Base-by-base conservation (phyloP, 768 basidiomycete genomes). In the Mycena indigotica region DNA sequence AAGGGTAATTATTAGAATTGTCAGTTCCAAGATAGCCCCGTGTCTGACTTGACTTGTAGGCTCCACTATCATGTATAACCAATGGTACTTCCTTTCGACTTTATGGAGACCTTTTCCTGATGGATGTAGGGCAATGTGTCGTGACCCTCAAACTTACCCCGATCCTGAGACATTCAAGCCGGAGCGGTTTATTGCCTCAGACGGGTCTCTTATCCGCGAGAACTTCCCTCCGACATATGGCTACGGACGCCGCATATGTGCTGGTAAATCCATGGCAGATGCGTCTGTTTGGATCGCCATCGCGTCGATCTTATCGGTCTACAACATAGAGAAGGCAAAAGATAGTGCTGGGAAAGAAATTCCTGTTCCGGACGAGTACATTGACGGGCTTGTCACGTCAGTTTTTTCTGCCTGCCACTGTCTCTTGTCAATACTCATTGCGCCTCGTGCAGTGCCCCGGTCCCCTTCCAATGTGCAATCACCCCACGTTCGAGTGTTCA, bases 141-240 rank as follows among this genome's bases (percentile, higher is more conserved):
- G 72, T 38, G 70, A 78, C n/a, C 66, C 65, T 29, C 57, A 64
- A 29, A 63, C 62, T 3, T 78, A 76, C 38, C 69, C 73, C 3
- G 61, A 72, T 28, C 76, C 77, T 13, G 68, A 69, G 5, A 61
- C 66, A 19, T 79, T 79, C 60, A 61, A 56, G 0, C 78, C 75
- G 3, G 75, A 76, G 29, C 69, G 77, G 12, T 79, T 73, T 53
- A 62, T 73, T 15, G 50, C 48, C 4, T 45, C 58, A n/a, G 63
- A 66, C 38, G 64, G 64, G 28, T 26, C 51, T 44, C 45, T 57
- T 23, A 55, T 65, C 23, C 52, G 41, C 1, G 56, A 65, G 12
- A 54, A 57, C 35, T 62, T 57, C 49, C 55, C 57, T 17, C 56
- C 60, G 2, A 57, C 60, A 12, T 65, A 58, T 21, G 60, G 63